A percentile compares a stretch with the other conserved stretches of the same genome.
Conservation (phyloP, 2,329 filamentous ascomycete species). For the Cladosporium halotolerans region DNA sequence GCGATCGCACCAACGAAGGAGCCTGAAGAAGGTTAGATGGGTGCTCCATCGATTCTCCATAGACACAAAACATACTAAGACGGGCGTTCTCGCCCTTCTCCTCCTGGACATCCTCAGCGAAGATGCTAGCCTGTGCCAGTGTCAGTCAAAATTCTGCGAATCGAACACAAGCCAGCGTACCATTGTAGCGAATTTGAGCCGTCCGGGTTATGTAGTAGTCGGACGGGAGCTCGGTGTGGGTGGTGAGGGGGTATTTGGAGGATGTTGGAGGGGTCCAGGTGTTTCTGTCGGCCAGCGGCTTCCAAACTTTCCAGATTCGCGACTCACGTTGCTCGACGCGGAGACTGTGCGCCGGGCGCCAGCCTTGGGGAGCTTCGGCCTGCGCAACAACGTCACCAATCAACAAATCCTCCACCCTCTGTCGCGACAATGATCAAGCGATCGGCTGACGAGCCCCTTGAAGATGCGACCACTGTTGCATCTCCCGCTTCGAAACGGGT, state of each 20-base stretch:
- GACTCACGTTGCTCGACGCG: neutral
- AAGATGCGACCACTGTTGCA: constrained; percentile 33
- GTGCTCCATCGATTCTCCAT: neutral
- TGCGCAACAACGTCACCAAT: neutral
- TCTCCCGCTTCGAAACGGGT: constrained; percentile 46
- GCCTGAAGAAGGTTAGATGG: constrained; percentile 3
- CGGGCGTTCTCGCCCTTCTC: constrained; percentile 99
- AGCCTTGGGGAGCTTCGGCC: neutral
- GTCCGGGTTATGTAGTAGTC: neutral
- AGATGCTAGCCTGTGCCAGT: constrained; percentile 51
- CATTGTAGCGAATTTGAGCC: constrained; percentile 2
- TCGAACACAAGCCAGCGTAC: neutral
- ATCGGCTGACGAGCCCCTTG: constrained; percentile 40
- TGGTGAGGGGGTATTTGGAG: neutral
- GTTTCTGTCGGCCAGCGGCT: neutral
- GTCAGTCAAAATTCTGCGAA: neutral
- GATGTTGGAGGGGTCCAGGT: constrained; percentile 6
- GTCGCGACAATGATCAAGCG: constrained; percentile 40
- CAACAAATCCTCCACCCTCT: neutral
- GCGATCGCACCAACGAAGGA: constrained; percentile 98
- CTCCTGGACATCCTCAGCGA: constrained; percentile 91
- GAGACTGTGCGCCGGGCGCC: neutral
- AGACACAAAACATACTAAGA: constrained; percentile 51
- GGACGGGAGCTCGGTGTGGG: constrained; percentile 5
- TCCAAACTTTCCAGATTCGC: constrained; percentile 8